These are phyloP conservation scores for Solanum hybrid DNA, from an alignment of 305 asterid species.

Conservation along the genomic window DNA sequence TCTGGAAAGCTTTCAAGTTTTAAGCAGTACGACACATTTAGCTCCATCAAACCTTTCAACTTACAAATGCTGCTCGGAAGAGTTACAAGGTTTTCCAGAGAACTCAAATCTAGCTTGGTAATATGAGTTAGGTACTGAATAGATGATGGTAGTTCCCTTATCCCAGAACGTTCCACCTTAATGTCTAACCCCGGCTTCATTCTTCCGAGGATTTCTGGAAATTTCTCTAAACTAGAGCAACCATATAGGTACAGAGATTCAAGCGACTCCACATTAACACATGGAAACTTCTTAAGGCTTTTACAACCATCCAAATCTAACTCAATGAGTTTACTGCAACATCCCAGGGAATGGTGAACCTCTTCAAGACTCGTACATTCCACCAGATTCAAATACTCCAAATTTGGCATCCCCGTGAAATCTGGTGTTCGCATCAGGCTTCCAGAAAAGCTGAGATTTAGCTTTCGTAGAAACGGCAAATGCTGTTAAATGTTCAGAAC, in stretches of 20 bases:
- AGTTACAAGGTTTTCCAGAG: not conserved
- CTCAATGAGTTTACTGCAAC: too few species aligned
- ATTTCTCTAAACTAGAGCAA: not conserved
- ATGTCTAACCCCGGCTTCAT: not conserved
- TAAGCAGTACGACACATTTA: not conserved
- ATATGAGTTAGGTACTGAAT: not conserved
- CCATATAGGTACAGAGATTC: not conserved
- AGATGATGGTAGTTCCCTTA: not conserved
- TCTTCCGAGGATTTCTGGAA: not conserved
- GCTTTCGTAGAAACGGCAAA: too few species aligned
- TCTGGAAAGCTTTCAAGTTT: not conserved
- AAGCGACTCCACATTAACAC: too few species aligned
- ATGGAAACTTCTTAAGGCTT: too few species aligned
- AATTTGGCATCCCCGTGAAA: too few species aligned
- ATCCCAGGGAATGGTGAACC: too few species aligned
- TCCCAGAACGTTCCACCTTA: not conserved
- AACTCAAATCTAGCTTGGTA: not conserved
- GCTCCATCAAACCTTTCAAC: not conserved
- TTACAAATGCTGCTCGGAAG: not conserved
- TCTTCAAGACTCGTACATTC: too few species aligned
- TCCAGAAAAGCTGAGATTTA: too few species aligned
- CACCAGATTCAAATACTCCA: too few species aligned
- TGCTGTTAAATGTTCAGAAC: not conserved
- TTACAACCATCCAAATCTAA: too few species aligned
- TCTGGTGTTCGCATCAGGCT: too few species aligned